A percentile compares a stretch with the other conserved stretches of the same genome.
phyloP scores from a whole-genome alignment of 805 yeast genomes.

The Kodamaea sagamina region DNA sequence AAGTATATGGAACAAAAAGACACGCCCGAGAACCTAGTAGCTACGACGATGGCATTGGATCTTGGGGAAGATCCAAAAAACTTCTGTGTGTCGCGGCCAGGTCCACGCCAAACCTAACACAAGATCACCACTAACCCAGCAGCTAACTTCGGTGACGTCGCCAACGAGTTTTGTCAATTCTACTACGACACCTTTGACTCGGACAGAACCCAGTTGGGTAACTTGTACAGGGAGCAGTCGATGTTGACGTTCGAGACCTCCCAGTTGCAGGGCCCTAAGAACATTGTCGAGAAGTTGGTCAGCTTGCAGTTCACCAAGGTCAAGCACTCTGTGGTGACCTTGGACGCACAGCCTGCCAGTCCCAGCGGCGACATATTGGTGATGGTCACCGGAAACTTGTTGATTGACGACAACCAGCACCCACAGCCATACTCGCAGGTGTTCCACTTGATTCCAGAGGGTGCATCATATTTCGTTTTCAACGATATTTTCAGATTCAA shows the following conservation, averaged over 20 bases:
- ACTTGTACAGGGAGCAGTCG: conserved; percentile 93
- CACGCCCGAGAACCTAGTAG: too few relatives aligned
- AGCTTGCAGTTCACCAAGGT: conserved; percentile 92
- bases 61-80: too few relatives aligned
- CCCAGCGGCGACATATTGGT: conserved; percentile 91
- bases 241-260: conserved; percentile 96
- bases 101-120: too few relatives aligned
- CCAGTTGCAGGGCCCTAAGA: conserved; percentile 92
- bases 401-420: conserved; percentile 91
- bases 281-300: conserved; percentile 87
- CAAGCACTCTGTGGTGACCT: conserved; percentile 87
- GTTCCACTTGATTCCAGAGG: conserved; percentile 94
- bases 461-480: conserved; percentile 86
- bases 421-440: conserved; percentile 97
- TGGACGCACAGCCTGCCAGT: conserved; percentile 98
- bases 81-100: too few relatives aligned
- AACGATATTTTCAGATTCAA: conserved; percentile 97
- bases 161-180: conserved; percentile 84
- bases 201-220: conserved; percentile 89
- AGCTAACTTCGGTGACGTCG: conserved; percentile 50
- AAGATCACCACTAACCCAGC: conserved; percentile 9
- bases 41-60: too few relatives aligned
- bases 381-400: conserved; percentile 94
- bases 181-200: conserved; percentile 94
- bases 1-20: conserved; percentile 17